Base-by-base conservation (phyloP, 768 basidiomycete genomes). In the Naganishia vishniacii region DNA sequence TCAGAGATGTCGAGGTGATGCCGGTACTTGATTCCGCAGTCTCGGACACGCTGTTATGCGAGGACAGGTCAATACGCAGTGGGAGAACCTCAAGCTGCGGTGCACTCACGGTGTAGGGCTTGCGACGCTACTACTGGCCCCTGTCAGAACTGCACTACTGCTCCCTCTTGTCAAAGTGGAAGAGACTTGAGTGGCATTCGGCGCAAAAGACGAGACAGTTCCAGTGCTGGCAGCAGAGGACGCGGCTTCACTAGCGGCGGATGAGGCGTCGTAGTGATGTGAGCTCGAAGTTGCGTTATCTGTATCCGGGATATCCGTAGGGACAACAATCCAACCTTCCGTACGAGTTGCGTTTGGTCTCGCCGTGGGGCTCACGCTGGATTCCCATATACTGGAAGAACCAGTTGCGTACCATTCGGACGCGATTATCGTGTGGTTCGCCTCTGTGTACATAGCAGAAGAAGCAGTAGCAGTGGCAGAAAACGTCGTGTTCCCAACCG, bases 341-440 rank as follows among this genome's bases (percentile, higher is more conserved):
- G 53, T 56, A 20, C 53, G 53, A 23, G 53, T 56, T 7, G 53
- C 53, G 26, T 56, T 56, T 1, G 53, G 53, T 18, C 18, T 11
- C 11, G 53, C 53, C 13, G 53, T 56, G 5, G 53, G 34, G 23
- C 53, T 15, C 2, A 25, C 32, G 23, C 4, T 37, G 20, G 53
- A 56, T 40, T 15, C 8, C 37, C 34, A n/a, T 12, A 20, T 34
- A 41, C 34, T 56, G 6, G 32, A 23, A 18, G 53, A 56, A 1
- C 12, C 37, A 34, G 53, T 41, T 4, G 53, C 31, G 34, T 34
- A 56, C 53, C 53, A 56, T 56, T 56, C 53, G 0, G 53, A 56
- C 6, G 53, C 37, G 49, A 32, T 32, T 16, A 34, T 40, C 11
- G 53, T 56, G 37, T 56, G 32, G 37, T 41, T 56, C 11, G 7